Evolutionary conservation across 2,329 filamentous ascomycete genomes (phyloP).

Genomic region (Aspergillus quadricinctus): DNA sequence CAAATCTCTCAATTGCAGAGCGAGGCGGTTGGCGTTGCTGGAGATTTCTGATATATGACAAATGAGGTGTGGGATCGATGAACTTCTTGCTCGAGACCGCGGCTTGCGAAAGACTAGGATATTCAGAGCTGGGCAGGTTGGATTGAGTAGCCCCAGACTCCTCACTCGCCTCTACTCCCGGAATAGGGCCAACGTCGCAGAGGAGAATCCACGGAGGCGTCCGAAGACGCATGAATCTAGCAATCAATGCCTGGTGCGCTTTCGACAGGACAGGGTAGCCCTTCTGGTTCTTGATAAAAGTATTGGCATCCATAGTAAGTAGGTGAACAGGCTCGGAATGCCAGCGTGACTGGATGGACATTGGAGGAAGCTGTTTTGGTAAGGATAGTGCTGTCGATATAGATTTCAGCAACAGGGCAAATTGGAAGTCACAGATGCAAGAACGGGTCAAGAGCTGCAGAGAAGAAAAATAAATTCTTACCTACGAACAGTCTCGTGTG

Average conservation of each 20-base stretch:
- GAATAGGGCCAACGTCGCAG: slow-evolving; percentile 54
- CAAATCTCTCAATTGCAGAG: slow-evolving; percentile 61
- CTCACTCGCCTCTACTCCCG: slow-evolving; percentile 38
- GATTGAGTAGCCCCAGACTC: slow-evolving; percentile 14
- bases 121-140: slow-evolving; percentile 38
- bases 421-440: background rate
- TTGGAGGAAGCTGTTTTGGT: slow-evolving; percentile 55
- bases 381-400: slow-evolving; percentile 50
- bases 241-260: slow-evolving; percentile 54
- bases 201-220: slow-evolving; percentile 58
- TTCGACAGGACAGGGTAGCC: slow-evolving; percentile 57
- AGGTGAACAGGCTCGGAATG: slow-evolving; percentile 59
- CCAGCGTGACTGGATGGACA: slow-evolving; percentile 57
- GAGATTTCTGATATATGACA: slow-evolving; percentile 79
- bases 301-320: slow-evolving; percentile 49
- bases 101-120: slow-evolving; percentile 69
- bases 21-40: slow-evolving; percentile 73
- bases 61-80: slow-evolving; percentile 58
- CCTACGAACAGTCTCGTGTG: slow-evolving; percentile 74
- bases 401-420: slow-evolving; percentile 12
- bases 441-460: background rate
- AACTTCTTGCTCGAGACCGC: slow-evolving; percentile 47
- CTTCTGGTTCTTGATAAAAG: slow-evolving; percentile 56
- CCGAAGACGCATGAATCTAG: slow-evolving; percentile 54
- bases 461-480: slow-evolving; percentile 48